These are phyloP conservation scores for Ramalina peruviana DNA, from an alignment of 495 filamentous ascomycete genomes.

Conservation along the genomic window DNA sequence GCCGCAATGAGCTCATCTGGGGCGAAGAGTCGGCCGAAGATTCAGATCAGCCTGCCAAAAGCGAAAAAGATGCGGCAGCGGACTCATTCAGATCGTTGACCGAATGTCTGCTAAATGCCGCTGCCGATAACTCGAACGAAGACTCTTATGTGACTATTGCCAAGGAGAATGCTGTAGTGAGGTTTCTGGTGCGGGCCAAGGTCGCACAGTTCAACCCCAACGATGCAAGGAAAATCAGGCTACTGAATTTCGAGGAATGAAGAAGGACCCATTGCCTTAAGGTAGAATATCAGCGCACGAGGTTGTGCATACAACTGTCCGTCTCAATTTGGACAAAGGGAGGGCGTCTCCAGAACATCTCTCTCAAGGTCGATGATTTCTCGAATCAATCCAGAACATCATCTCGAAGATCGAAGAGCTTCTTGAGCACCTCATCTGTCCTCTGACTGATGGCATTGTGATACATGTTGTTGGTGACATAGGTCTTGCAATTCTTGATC, in stretches of 20 bases:
- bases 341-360: no score
- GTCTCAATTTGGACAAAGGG: no score
- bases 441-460: slow-evolving; percentile 67
- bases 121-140: slow-evolving; percentile 28
- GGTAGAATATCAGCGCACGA: no score
- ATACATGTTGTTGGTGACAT: slow-evolving; percentile 73
- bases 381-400: slow-evolving; percentile 49
- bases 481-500: slow-evolving; percentile 66
- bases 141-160: slow-evolving; percentile 52
- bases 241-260: slow-evolving; percentile 62
- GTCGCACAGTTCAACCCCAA: slow-evolving; percentile 77
- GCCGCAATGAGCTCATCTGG: slow-evolving; percentile 64
- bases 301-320: no score
- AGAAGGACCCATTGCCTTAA: no score
- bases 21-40: slow-evolving; percentile 26
- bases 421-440: slow-evolving; percentile 57
- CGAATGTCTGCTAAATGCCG: slow-evolving; percentile 48
- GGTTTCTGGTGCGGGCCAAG: slow-evolving; percentile 73
- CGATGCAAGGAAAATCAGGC: slow-evolving; percentile 58
- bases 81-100: slow-evolving; percentile 53
- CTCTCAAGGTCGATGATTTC: no score
- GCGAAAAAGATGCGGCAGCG: slow-evolving; percentile 52
- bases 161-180: slow-evolving; percentile 65
- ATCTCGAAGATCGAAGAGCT: slow-evolving; percentile 56
- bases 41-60: slow-evolving; percentile 18